These are phyloP conservation scores for Adansonia grandidieri DNA, from an alignment of 441 rosid species.

Conservation along the genomic window DNA sequence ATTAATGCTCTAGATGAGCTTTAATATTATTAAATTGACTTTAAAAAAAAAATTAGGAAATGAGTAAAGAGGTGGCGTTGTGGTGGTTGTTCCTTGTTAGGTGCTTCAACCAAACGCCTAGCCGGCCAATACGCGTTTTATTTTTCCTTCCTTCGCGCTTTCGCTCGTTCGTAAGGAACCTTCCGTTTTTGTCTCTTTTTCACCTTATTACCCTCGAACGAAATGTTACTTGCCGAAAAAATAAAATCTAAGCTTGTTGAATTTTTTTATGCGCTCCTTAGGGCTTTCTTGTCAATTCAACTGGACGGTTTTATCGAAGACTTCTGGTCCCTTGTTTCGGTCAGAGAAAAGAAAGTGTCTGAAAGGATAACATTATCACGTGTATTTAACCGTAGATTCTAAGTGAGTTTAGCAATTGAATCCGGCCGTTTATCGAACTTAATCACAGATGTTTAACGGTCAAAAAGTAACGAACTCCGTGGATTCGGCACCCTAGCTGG, in stretches of 20 bases:
- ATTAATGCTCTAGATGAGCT: conserved; percentile 40
- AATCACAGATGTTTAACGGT: conserved; percentile 18
- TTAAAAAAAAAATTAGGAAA: conserved; percentile 2
- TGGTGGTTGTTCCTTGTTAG: conserved; percentile 74
- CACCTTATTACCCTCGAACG: conserved; percentile 23
- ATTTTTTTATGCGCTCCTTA: neutral
- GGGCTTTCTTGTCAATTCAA: conserved; percentile 40
- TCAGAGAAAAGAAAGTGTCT: conserved; percentile 35
- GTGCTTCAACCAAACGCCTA: conserved; percentile 95
- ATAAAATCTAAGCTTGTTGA: neutral
- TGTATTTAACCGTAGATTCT: conserved; percentile 22
- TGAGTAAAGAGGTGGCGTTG: conserved; percentile 40
- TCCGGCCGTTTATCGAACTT: conserved; percentile 32
- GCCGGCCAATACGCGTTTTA: conserved; percentile 84
- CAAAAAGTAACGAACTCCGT: neutral
- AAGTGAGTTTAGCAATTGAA: conserved; percentile 9
- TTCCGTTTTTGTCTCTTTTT: conserved; percentile 24
- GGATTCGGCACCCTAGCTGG: conserved; percentile 26
- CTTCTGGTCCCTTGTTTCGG: conserved; percentile 30
- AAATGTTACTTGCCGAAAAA: neutral
- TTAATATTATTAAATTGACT: conserved; percentile 28
- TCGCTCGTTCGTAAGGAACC: conserved; percentile 28
- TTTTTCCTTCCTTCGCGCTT: conserved; percentile 42
- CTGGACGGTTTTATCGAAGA: conserved; percentile 35
- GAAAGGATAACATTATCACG: conserved; percentile 40